phyloP scores from a whole-genome alignment of 352 stramenopile species.

The Globisporangium ultimum region DNA sequence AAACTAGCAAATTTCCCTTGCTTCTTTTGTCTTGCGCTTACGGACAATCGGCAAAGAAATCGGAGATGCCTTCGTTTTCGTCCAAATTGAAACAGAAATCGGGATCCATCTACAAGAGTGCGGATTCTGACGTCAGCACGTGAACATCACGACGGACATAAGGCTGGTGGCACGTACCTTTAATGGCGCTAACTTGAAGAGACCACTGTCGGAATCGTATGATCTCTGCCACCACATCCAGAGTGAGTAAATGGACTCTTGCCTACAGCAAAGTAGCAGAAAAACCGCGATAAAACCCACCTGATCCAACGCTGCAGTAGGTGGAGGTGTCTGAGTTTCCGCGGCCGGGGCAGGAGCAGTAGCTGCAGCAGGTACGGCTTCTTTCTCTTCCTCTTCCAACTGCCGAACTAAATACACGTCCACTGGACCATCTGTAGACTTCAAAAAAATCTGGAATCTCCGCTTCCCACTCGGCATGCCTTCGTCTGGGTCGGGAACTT shows the following conservation, averaged over 20 bases:
- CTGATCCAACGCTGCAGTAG: slow-evolving; percentile 51
- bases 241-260: background rate
- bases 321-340: slow-evolving; percentile 17
- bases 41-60: slow-evolving; percentile 82
- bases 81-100: slow-evolving; percentile 90
- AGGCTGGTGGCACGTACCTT: slow-evolving; percentile 40
- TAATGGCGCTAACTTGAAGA: slow-evolving; percentile 84
- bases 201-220: slow-evolving; percentile 75
- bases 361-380: slow-evolving; percentile 12
- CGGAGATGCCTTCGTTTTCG: slow-evolving; percentile 82
- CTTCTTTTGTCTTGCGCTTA: slow-evolving; percentile 23
- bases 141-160: background rate
- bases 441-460: slow-evolving; percentile 95
- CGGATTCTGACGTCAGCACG: background rate
- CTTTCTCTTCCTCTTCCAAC: slow-evolving; percentile 34
- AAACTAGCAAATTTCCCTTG: slow-evolving; percentile 12
- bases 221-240: slow-evolving; percentile 41
- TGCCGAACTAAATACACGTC: slow-evolving; percentile 90
- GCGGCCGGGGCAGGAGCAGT: slow-evolving; percentile 9
- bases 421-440: slow-evolving; percentile 85
- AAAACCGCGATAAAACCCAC: slow-evolving; percentile 19
- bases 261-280: too few species aligned
- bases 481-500: slow-evolving; percentile 94
- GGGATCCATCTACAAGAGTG: slow-evolving; percentile 56
- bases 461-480: slow-evolving; percentile 87